Base-by-base conservation (phyloP, 306 rosid species). In the Pyrus pyrifolia region DNA sequence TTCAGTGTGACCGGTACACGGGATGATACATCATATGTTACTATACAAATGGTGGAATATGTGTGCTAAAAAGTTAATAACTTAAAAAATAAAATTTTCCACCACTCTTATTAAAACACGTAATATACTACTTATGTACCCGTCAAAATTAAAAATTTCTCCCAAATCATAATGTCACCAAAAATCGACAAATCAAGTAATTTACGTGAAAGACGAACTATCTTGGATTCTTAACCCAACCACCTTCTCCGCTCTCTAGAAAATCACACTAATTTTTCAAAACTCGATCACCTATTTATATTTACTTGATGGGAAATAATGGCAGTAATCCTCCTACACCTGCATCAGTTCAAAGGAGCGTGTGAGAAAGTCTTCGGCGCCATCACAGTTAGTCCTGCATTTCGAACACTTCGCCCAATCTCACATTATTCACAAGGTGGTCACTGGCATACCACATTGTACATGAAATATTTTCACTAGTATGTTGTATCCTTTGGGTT, bases 301-400 rank as follows among this genome's bases (percentile, higher is more conserved):
- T n/a, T n/a, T 6, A 72, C 45, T 73, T 65, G n/a, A 85, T 89
- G 93, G 90, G 71, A 12, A 79, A 76, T 25, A 76, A 84, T 53
- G 70, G 58, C 18, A 61, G 18, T 31, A 38, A 11, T 40, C 5
- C 68, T 25, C 30, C 70, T 66, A 17, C 40, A 49, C 40, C 40
- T 35, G 40, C 40, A 22, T 38, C 75, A 11, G 23, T 31, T 79
- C 93, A 19, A 49, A 65, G 19, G 87, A 11, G 71, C 69, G 44
- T 87, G 92, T 81, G 74, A 42, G 70, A 92, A 84, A 83, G 74
- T 90, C 76, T 87, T 86, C 55, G 67, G 45, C n/a, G 88, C 81
- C 60, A 30, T 91, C 19, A 12, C 76, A 55, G 78, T 44, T 74
- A 59, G 57, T 40, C 81, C 81, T 18, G 81, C 89, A 14, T 2